Percentiles rank a stretch among this genome's conserved stretches.
Evolutionary conservation across 192 early-diverging fungal species (phyloP).

Genomic region (Podochytrium sp.): DNA sequence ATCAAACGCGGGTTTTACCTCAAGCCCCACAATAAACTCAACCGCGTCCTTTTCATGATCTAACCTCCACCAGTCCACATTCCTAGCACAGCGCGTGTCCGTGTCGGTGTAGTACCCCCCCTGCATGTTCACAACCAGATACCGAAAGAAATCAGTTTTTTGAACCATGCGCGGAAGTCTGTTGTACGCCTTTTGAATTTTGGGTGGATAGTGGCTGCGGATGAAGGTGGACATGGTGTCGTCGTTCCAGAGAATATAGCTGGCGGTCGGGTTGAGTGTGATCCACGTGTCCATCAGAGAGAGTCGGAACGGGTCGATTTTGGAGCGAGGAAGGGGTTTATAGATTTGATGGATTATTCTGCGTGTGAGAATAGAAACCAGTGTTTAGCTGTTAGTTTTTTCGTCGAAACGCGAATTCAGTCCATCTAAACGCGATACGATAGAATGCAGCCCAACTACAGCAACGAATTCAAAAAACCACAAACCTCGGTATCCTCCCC

Average conservation of each 20-base stretch:
- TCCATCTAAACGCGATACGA: too few relatives aligned
- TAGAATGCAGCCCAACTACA: neutral
- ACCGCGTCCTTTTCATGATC: neutral
- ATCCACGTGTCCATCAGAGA: constrained; percentile 19
- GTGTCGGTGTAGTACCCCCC: constrained; percentile 27
- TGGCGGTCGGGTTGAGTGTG: constrained; percentile 2
- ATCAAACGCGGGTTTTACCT: constrained; percentile 2
- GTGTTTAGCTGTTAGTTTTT: too few relatives aligned
- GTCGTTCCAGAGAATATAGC: constrained; percentile 9
- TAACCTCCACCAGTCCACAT: constrained; percentile 12
- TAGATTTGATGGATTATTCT: constrained; percentile 3
- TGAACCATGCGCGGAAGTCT: constrained; percentile 15
- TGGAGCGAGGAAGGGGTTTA: neutral
- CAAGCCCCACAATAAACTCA: constrained; percentile 20
- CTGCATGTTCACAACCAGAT: constrained; percentile 13
- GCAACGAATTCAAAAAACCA: neutral
- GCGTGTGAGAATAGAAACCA: neutral
- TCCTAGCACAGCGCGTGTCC: constrained; percentile 24
- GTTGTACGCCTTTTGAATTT: constrained; percentile 2
- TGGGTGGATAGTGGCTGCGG: neutral
- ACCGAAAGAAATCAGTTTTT: constrained; percentile 28
- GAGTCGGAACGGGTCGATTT: neutral
- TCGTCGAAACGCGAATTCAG: too few relatives aligned
- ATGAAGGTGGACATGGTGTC: neutral
- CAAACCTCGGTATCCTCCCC: neutral